These are phyloP conservation scores for Pleurotus citrinopileatus DNA, from an alignment of 768 basidiomycete genomes.

Conservation along the genomic window DNA sequence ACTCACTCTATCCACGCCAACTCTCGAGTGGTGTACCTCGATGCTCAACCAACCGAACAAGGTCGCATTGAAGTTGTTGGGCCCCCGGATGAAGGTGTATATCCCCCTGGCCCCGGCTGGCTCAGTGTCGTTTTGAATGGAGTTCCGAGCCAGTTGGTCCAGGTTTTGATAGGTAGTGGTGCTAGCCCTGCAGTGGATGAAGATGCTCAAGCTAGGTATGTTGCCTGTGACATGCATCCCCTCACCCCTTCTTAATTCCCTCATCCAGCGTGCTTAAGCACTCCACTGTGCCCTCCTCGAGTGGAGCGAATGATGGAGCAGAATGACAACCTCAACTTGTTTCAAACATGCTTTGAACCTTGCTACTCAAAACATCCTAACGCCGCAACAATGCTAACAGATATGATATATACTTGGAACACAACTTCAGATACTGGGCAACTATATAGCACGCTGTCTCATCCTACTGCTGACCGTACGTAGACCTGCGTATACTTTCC, in stretches of 20 bases:
- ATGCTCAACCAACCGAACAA: conserved; percentile 34
- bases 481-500: conserved; percentile 88
- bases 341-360: conserved; percentile 1
- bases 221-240: conserved; percentile 2
- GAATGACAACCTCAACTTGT: conserved; percentile 27
- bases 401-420: neutral
- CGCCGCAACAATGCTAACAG: conserved; percentile 1
- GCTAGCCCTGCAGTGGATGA: conserved; percentile 55
- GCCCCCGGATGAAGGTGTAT: conserved; percentile 62
- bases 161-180: conserved; percentile 71
- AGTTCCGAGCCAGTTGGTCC: conserved; percentile 61
- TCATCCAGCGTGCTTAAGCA: conserved; percentile 43
- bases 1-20: conserved; percentile 79
- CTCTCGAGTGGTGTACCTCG: conserved; percentile 70
- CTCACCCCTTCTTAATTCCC: conserved; percentile 3
- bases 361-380: neutral
- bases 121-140: conserved; percentile 63
- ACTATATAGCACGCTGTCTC: conserved; percentile 78
- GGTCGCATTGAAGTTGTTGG: conserved; percentile 52
- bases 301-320: conserved; percentile 31
- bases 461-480: conserved; percentile 89
- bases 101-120: conserved; percentile 83
- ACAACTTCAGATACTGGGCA: conserved; percentile 28
- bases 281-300: conserved; percentile 27
- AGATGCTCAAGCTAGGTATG: conserved; percentile 57